phyloP scores from a whole-genome alignment of 2,329 filamentous ascomycete genomes.

The Colletotrichum noveboracense region DNA sequence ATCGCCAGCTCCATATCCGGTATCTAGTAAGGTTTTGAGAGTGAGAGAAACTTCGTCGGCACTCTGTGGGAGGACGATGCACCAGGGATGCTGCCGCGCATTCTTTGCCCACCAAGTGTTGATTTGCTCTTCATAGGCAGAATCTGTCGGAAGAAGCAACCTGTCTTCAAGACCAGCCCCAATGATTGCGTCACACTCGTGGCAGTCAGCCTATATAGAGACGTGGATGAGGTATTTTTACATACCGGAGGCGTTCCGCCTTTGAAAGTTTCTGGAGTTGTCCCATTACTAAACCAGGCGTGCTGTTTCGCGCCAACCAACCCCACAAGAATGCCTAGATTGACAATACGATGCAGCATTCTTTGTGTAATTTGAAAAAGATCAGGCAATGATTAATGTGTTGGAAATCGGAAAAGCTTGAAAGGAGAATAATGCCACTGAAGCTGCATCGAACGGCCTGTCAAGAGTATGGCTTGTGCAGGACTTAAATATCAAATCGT shows the following conservation, averaged over 20 bases:
- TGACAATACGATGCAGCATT: not conserved
- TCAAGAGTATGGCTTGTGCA: not conserved
- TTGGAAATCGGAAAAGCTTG: fast-evolving
- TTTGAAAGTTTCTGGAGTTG: not conserved
- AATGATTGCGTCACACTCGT: slow-evolving; percentile 14
- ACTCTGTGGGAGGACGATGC: slow-evolving; percentile 28
- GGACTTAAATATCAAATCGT: not conserved
- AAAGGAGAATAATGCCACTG: not conserved
- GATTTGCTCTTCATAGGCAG: slow-evolving; percentile 7
- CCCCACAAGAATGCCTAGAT: not conserved
- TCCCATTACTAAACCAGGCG: not conserved
- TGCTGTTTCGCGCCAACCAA: not conserved
- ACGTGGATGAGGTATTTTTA: fast-evolving
- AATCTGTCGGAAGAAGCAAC: not conserved
- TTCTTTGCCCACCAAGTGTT: slow-evolving; percentile 21
- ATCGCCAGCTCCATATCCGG: slow-evolving; percentile 26
- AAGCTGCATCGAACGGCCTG: not conserved
- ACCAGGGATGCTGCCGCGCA: slow-evolving; percentile 26
- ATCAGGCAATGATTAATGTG: fast-evolving
- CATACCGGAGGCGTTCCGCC: not conserved
- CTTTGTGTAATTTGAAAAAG: fast-evolving
- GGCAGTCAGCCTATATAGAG: fast-evolving
- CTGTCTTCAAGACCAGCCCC: not conserved
- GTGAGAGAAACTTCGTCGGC: slow-evolving; percentile 27
- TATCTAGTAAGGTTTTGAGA: slow-evolving; percentile 9